phyloP scores from a whole-genome alignment of 2,329 filamentous ascomycete species.

The Septoria petroselini region DNA sequence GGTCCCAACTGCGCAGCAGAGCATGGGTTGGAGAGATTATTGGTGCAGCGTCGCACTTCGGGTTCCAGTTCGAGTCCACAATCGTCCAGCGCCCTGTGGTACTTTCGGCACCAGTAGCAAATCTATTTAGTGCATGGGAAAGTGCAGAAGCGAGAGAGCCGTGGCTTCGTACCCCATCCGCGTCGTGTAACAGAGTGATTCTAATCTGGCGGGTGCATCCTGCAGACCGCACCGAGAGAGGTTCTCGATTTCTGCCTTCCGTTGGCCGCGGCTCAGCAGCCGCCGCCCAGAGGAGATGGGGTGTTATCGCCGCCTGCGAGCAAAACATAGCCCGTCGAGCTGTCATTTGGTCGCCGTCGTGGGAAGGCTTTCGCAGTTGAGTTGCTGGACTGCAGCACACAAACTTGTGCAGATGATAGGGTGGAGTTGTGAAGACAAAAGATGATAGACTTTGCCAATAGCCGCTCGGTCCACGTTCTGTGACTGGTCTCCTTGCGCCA shows the following conservation, averaged over 20 bases:
- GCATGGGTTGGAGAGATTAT: slow-evolving; percentile 19
- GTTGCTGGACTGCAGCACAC: neutral
- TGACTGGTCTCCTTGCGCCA: neutral
- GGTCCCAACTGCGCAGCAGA: slow-evolving; percentile 10
- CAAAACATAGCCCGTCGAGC: neutral
- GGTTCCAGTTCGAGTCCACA: slow-evolving; percentile 18
- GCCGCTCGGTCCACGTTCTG: slow-evolving; percentile 5
- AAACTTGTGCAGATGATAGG: slow-evolving; percentile 2
- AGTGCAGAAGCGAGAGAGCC: slow-evolving; percentile 6
- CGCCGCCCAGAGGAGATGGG: neutral
- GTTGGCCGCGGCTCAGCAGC: neutral
- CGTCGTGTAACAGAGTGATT: slow-evolving; percentile 6
- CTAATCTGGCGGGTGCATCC: slow-evolving; percentile 8
- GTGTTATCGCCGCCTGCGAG: neutral
- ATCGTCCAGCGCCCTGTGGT: slow-evolving; percentile 20
- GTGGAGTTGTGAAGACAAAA: slow-evolving; percentile 4
- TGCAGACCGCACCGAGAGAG: neutral
- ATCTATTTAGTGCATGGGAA: slow-evolving; percentile 9
- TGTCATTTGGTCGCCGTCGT: slow-evolving; percentile 9
- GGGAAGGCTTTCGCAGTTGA: neutral
- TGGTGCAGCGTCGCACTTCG: slow-evolving; percentile 25
- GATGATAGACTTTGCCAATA: slow-evolving; percentile 7
- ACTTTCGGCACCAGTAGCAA: slow-evolving; percentile 23
- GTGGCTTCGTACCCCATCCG: neutral
- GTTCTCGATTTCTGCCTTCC: neutral